Percentiles rank a stretch among this genome's conserved stretches.
Conservation (phyloP, 768 basidiomycete species). For the Hortiboletus flavorubellus region DNA sequence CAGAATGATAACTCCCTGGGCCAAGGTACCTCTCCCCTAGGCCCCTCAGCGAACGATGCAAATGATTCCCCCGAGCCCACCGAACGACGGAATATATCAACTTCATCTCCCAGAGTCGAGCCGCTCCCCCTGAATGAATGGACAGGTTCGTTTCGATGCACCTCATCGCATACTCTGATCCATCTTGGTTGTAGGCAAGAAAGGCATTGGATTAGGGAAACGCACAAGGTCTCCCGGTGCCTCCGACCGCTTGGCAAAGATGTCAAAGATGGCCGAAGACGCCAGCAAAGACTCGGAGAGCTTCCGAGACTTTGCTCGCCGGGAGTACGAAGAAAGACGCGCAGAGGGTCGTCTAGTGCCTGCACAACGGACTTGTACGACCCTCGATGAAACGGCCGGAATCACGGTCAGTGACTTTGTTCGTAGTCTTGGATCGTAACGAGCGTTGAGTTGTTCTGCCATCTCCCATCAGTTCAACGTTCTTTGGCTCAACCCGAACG, state of each 20-base stretch:
- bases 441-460: slow-evolving; percentile 5
- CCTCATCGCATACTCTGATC: not conserved
- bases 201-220: slow-evolving; percentile 70
- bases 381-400: slow-evolving; percentile 71
- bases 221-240: slow-evolving; percentile 63
- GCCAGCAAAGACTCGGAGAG: slow-evolving; percentile 41
- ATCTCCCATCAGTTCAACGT: slow-evolving; percentile 63
- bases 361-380: slow-evolving; percentile 70
- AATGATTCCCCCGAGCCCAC: slow-evolving; percentile 1
- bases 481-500: slow-evolving; percentile 70
- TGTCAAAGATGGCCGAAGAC: slow-evolving; percentile 59
- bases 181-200: slow-evolving; percentile 53
- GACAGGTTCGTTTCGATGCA: slow-evolving; percentile 53
- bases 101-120: slow-evolving; percentile 48
- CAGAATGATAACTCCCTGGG: slow-evolving; percentile 24
- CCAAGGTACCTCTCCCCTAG: not conserved
- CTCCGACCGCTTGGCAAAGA: slow-evolving; percentile 65
- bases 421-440: not conserved
- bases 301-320: slow-evolving; percentile 68
- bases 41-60: not conserved
- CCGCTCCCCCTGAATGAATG: slow-evolving; percentile 79
- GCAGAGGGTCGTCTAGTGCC: slow-evolving; percentile 68
- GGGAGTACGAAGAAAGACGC: slow-evolving; percentile 72
- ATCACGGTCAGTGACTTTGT: slow-evolving; percentile 38
- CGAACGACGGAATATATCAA: not conserved